Evolutionary conservation across 176 grass and related monocot genomes (phyloP).

Genomic region (Triticum turgidum): DNA sequence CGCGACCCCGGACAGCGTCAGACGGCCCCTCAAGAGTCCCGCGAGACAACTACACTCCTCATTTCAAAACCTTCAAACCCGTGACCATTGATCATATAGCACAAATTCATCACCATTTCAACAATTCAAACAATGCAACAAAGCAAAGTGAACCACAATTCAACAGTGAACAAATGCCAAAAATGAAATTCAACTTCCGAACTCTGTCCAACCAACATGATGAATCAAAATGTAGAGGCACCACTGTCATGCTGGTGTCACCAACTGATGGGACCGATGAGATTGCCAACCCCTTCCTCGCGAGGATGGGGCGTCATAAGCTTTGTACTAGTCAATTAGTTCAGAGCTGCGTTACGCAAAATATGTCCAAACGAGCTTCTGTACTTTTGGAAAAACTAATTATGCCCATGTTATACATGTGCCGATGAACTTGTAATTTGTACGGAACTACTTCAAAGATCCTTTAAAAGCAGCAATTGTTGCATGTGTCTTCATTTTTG

Average conservation of each 20-base stretch:
- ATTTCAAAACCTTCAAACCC: no score
- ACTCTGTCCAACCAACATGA: no score
- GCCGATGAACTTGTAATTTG: background rate
- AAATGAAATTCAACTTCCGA: no score
- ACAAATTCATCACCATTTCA: no score
- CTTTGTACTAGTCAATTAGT: background rate
- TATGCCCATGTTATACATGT: background rate
- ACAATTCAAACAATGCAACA: no score
- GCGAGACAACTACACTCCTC: no score
- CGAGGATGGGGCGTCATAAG: conserved; percentile 54
- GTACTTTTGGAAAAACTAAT: background rate
- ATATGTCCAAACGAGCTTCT: background rate
- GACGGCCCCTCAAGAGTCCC: no score
- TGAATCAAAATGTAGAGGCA: conserved; percentile 47
- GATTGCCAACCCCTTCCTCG: conserved; percentile 77
- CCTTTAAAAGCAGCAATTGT: background rate
- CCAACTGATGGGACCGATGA: conserved; percentile 83
- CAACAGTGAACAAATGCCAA: no score
- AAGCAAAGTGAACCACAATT: no score
- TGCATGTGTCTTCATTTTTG: background rate
- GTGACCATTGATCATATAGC: no score
- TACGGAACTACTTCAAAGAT: background rate
- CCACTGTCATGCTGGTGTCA: conserved; percentile 70
- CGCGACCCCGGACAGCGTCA: no score
- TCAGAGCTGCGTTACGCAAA: background rate